Conservation (phyloP, 106 monocot genomes). For the Ottelia alismoides region DNA sequence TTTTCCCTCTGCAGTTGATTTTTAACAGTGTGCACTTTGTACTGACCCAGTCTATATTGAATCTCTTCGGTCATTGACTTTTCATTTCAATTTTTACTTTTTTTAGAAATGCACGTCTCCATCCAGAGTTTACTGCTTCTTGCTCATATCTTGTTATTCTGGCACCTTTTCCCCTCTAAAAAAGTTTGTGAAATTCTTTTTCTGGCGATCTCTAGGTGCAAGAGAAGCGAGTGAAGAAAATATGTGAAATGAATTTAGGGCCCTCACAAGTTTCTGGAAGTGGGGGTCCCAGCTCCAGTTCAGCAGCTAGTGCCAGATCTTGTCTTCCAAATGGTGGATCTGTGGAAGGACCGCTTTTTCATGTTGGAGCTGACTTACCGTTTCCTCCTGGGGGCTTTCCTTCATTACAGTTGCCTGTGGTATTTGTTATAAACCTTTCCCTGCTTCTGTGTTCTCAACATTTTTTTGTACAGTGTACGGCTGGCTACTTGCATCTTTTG, state of each 20-base stretch:
- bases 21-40: no score
- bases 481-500: no score
- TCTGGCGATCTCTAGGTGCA: constrained; percentile 26
- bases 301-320: constrained; percentile 18
- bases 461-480: no score
- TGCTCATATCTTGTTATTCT: no score
- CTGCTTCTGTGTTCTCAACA: not conserved
- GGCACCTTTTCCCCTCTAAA: no score
- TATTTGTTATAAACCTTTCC: constrained; percentile 23
- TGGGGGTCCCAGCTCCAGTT: constrained; percentile 22
- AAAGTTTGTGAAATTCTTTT: no score
- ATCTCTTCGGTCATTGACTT: no score
- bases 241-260: constrained; percentile 22
- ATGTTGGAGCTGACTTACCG: constrained; percentile 39
- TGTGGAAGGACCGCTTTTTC: constrained; percentile 28
- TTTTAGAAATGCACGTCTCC: no score
- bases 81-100: no score
- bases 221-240: constrained; percentile 27
- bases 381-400: constrained; percentile 87
- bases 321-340: constrained; percentile 69
- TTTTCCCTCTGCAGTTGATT: no score
- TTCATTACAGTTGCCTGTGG: constrained; percentile 79
- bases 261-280: constrained; percentile 8
- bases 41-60: no score
- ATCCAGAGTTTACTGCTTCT: no score